Base-by-base conservation (phyloP, 2,329 filamentous ascomycete species). In the Phialophora tarda region DNA sequence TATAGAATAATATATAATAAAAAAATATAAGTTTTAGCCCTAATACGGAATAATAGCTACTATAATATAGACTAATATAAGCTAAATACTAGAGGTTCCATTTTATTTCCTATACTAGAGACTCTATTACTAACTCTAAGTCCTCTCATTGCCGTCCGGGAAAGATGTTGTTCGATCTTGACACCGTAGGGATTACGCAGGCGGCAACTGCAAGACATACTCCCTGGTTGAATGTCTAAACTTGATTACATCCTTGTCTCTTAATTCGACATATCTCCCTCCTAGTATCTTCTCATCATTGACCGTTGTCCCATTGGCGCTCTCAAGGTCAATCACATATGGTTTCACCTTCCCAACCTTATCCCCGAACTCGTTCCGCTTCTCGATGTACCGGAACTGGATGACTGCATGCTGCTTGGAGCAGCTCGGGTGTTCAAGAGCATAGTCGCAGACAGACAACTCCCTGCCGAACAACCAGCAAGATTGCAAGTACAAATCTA, bases 401-500 rank as follows among this genome's bases (percentile, higher is more conserved):
- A 99, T 86, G 8, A 93, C 95, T 0, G 94, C 94, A 77, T 99
- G 95, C 79, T 99, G 95, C 78, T 96, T 96, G 77, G 92, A 96
- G 74, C 93, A 88, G 78, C 92, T 97, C 0, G 93, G 93, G 76
- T 99, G 94, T 75, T 96, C 92, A 7, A 96, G 86, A 1, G 87
- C 82, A 64, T 97, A 82, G 76, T 99, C 95, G 1, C 91, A 92
- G 3, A 99, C 89, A 4, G 89, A 82, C 61, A 85, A 78, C 73
- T 97, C 93, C 55, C 93, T 85, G 0, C 95, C 95, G 8, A 97
- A 82, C 26, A 99, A 82, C 95, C 95, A 99, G 80, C 92, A 97
- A 74, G 90, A 96, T 67, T 92, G 88, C 63, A 83, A 80, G 65
- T 86, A 84, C 57, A 99, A 83, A 65, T 92, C 88, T 24, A 97